These are phyloP conservation scores for Bodo saltans DNA, from an alignment of 78 protist species.

Conservation along the genomic window DNA sequence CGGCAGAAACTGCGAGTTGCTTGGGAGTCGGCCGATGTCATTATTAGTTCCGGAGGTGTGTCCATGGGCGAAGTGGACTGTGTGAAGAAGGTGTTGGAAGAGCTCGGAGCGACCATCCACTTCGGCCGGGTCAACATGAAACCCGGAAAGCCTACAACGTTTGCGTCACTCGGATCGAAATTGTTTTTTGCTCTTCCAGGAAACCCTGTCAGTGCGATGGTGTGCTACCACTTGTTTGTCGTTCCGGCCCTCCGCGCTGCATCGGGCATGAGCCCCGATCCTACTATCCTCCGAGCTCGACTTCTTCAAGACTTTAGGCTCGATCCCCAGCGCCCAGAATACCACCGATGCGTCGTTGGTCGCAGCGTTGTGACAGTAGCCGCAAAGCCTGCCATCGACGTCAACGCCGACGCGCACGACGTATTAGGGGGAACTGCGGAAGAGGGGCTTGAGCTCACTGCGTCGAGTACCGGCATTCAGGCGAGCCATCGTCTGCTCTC, in stretches of 20 bases:
- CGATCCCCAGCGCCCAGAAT: conserved; percentile 73
- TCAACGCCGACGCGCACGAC: no score
- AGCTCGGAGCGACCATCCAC: conserved; percentile 42
- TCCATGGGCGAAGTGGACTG: conserved; percentile 75
- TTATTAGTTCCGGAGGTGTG: conserved; percentile 69
- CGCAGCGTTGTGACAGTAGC: no score
- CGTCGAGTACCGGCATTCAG: conserved; percentile 15
- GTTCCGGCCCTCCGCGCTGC: conserved; percentile 50
- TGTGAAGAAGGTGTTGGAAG: conserved; percentile 46
- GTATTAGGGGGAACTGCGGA: neutral
- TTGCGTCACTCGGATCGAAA: conserved; percentile 38
- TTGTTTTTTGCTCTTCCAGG: conserved; percentile 66
- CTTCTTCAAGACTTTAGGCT: conserved; percentile 17
- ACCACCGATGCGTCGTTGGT: conserved; percentile 50
- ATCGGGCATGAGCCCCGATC: conserved; percentile 31
- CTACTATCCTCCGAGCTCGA: conserved; percentile 18
- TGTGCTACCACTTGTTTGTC: conserved; percentile 52
- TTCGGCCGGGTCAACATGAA: conserved; percentile 72
- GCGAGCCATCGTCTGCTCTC: neutral
- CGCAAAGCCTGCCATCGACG: no score
- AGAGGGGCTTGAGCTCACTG: neutral
- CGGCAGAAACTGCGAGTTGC: neutral
- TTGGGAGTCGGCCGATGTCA: conserved; percentile 30
- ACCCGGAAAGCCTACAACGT: conserved; percentile 79
- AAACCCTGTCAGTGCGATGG: conserved; percentile 64